Percentiles rank a stretch among this genome's conserved stretches.
Conservation (phyloP, 345 rosid species). For the Ceriops zippeliana region DNA sequence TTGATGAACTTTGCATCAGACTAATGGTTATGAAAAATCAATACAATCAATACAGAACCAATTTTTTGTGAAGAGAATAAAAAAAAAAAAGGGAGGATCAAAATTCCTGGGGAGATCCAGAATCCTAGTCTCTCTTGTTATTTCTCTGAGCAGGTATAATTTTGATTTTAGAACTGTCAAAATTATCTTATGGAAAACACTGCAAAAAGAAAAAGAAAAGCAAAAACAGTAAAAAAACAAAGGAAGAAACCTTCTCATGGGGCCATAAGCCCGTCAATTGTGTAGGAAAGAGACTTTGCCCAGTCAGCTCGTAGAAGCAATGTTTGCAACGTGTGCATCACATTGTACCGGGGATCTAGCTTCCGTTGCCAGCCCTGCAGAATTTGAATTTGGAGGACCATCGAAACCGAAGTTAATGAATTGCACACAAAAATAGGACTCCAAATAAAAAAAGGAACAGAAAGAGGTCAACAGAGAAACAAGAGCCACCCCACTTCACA, state of each 20-base stretch:
- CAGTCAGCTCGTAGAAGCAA: conserved; percentile 83
- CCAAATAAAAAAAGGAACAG: background rate
- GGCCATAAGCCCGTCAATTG: conserved; percentile 96
- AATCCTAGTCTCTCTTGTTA: conserved; percentile 13
- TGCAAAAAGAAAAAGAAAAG: background rate
- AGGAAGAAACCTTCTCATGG: conserved; percentile 38
- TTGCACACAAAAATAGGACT: no score
- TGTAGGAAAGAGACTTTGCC: conserved; percentile 89
- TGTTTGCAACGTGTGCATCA: conserved; percentile 76
- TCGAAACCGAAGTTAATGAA: background rate
- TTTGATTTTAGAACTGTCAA: conserved; percentile 15
- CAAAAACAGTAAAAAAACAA: background rate
- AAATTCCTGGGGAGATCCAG: conserved; percentile 6
- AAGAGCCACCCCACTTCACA: no score
- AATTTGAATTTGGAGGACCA: background rate
- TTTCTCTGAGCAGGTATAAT: background rate
- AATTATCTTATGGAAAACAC: conserved; percentile 27
- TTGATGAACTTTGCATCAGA: conserved; percentile 13
- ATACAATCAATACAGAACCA: conserved; percentile 21
- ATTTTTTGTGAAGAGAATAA: conserved; percentile 12
- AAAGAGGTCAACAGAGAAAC: background rate
- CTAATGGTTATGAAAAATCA: conserved; percentile 8
- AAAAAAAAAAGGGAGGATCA: background rate
- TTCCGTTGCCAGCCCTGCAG: conserved; percentile 94
- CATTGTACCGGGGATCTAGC: conserved; percentile 84